These are phyloP conservation scores for Botrytis galanthina DNA, from an alignment of 2,329 filamentous ascomycete genomes.

Conservation along the genomic window DNA sequence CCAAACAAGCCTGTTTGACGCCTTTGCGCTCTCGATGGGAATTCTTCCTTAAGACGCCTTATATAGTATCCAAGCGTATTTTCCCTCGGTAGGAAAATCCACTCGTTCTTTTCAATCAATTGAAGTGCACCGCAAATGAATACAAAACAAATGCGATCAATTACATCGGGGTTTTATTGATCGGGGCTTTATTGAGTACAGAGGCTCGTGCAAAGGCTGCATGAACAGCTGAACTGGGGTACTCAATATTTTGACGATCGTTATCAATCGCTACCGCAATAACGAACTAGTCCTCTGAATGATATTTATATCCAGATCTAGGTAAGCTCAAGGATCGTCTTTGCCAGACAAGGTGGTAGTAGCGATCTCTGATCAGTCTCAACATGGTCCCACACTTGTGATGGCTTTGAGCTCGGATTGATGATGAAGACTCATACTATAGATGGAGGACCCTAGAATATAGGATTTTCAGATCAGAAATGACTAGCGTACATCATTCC, in stretches of 20 bases:
- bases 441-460: neutral
- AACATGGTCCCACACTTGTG: neutral
- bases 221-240: neutral
- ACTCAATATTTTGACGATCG: neutral
- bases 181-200: no score
- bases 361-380: neutral
- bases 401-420: neutral
- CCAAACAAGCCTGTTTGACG: neutral
- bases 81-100: neutral
- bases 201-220: neutral
- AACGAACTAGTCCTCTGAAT: neutral
- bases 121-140: no score
- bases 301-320: neutral
- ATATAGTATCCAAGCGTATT: neutral
- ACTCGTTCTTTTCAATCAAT: neutral
- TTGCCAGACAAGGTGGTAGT: neutral
- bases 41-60: neutral
- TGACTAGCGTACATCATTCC: neutral
- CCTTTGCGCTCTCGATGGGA: conserved; percentile 4
- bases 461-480: neutral
- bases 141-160: neutral
- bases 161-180: no score
- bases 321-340: neutral
- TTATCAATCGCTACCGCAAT: neutral
- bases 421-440: neutral